A percentile compares a stretch with the other conserved stretches of the same genome.
phyloP scores from a whole-genome alignment of 306 rosid species.

The Bauhinia variegata region DNA sequence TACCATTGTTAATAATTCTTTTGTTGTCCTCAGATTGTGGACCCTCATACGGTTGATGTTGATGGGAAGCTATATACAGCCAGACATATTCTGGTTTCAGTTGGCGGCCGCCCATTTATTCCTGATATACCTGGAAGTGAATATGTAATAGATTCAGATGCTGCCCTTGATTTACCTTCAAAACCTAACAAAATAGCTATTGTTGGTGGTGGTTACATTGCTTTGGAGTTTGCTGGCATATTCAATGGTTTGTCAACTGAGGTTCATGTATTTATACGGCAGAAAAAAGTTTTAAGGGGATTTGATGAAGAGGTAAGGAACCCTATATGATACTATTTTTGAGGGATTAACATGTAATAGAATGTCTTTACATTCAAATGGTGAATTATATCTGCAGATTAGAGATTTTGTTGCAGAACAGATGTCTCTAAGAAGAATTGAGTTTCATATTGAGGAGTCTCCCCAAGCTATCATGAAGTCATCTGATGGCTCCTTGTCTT shows the following conservation, averaged over 20 bases:
- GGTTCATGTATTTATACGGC: slow-evolving; percentile 87
- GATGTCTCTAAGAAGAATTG: slow-evolving; percentile 85
- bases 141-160: slow-evolving; percentile 90
- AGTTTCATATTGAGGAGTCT: slow-evolving; percentile 80
- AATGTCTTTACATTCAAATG: slow-evolving; percentile 32
- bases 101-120: slow-evolving; percentile 91
- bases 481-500: slow-evolving; percentile 79
- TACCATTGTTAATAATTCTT: slow-evolving; percentile 29
- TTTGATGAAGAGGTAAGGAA: slow-evolving; percentile 91
- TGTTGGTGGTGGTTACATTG: slow-evolving; percentile 98
- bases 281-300: slow-evolving; percentile 88
- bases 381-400: slow-evolving; percentile 56
- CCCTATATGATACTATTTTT: slow-evolving; percentile 21
- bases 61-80: slow-evolving; percentile 89
- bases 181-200: slow-evolving; percentile 91
- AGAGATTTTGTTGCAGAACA: slow-evolving; percentile 87
- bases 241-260: slow-evolving; percentile 77
- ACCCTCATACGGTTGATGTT: slow-evolving; percentile 83
- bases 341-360: slow-evolving; percentile 4
- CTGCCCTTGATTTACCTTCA: slow-evolving; percentile 92
- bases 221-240: slow-evolving; percentile 96
- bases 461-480: slow-evolving; percentile 79
- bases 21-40: slow-evolving; percentile 63
- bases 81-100: slow-evolving; percentile 78
- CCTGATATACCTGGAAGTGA: slow-evolving; percentile 93